Evolutionary conservation across 2,329 filamentous ascomycete species (phyloP), one percentile per base, ranked within the genome.

Genomic region (Akanthomyces uredinophilus): DNA sequence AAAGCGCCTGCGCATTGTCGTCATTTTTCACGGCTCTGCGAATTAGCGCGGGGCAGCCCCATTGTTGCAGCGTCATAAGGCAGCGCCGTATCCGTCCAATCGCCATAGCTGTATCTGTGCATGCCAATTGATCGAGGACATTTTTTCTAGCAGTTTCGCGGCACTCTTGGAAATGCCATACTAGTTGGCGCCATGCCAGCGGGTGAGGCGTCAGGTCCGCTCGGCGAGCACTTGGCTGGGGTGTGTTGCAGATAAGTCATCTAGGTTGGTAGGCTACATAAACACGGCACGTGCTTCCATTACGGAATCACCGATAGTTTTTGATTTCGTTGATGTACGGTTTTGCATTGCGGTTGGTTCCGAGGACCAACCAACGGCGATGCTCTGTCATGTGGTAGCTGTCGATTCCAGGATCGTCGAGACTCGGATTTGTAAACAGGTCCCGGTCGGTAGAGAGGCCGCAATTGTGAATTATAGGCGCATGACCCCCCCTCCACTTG

Each of bases 21-120:
- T 57, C 54, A 57, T 47, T 37, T 43, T 35, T 47, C 24, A 29
- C 54, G 37, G 43, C 39, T 18, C 11, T 47, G 39, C 24, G 18
- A n/a, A 37, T 24, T 46, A 57, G 54, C 54, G 54, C 54, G 54
- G 54, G 54, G 54, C 54, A 24, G 54, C n/a, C 54, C 41, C 41
- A 47, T 29, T 47, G 39, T 35, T 35, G 11, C 50, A 47, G 41
- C 54, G 43, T 57, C 54, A 35, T 57, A 46, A 55, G 24, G 32
- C 18, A 5, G 16, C 22, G 14, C 5, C 7, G 11, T 13, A 39
- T 39, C 14, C 39, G n/a, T 44, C 18, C 32, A 52, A 39, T 35
- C 7, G 27, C 32, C 32, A 11, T 11, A 29, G 27, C 27, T 29
- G 1, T 35, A 35, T 6, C 32, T 35, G 10, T 5, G 7, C 7